Base-by-base conservation (phyloP, 2,329 filamentous ascomycete genomes). In the Neoscytalidium dimidiatum region DNA sequence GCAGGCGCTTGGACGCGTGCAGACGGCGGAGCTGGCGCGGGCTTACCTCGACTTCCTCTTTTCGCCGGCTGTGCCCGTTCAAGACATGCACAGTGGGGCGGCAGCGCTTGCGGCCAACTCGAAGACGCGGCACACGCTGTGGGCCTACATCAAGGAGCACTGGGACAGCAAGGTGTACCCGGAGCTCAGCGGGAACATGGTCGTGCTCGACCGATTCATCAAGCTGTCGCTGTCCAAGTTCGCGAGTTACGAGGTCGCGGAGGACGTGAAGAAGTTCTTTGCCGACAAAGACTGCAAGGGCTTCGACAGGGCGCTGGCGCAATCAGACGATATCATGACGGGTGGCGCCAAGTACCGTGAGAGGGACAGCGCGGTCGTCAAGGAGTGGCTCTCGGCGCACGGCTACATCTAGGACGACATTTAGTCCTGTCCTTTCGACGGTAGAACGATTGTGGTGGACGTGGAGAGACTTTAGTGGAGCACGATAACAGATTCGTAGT, bases 201-300 rank as follows among this genome's bases (percentile, higher is more conserved):
- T 97, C 31, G 87, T 97, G 3, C 83, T 97, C 17, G 94, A 99
- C 79, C 89, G 94, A 53, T 97, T 96, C 79, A 81, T 99, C 71
- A 89, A 91, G 70, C 83, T 91, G 70, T 88, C 88, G 49, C 81
- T 99, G 70, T 87, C 87, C 72, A 91, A 91, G 74, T 98, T 96
- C 75, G 87, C 91, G 3, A 89, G 92, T 71, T 80, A 83, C 14
- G 84, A 85, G 68, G 84, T 87, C 17, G 85, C 92, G 67, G 83
- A 88, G 68, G 92, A 97, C 62, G 95, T 99, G 71, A 84, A 89
- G 57, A 77, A 80, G 2, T 99, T 99, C 84, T 99, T 98, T 83
- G 84, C 86, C 71, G 85, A 86, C 72, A 96, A 94, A 83, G 92
- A 98, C 73, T 94, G 91, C 19, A 88, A 88, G 72, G 91, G 89